These are phyloP conservation scores for Verticillium nonalfalfae DNA, from an alignment of 2,329 filamentous ascomycete species.

Conservation along the genomic window DNA sequence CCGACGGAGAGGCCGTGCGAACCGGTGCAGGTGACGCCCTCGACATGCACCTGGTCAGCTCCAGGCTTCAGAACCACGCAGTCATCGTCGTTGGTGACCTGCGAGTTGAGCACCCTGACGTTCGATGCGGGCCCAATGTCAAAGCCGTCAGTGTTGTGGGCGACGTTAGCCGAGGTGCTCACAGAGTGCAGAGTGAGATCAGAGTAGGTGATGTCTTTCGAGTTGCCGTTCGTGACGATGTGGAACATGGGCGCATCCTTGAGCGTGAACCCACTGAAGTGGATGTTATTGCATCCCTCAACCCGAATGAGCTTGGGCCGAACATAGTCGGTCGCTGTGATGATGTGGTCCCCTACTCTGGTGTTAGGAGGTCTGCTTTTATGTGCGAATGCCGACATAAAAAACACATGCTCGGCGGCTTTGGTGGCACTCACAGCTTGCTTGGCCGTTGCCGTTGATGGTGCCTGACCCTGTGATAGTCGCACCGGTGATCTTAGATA, in stretches of 20 bases:
- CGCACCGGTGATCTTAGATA: slow-evolving; percentile 27
- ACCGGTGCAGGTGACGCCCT: slow-evolving; percentile 34
- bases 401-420: neutral
- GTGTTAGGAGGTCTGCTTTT: neutral
- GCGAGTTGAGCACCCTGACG: slow-evolving; percentile 26
- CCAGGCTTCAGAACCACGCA: slow-evolving; percentile 38
- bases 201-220: slow-evolving; percentile 26
- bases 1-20: slow-evolving; percentile 41
- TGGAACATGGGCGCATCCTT: slow-evolving; percentile 40
- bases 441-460: slow-evolving; percentile 40
- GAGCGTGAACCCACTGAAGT: slow-evolving; percentile 26
- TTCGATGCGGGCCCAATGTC: slow-evolving; percentile 29
- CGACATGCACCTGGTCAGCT: slow-evolving; percentile 29
- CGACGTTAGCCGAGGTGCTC: slow-evolving; percentile 26
- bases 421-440: slow-evolving; percentile 16
- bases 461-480: slow-evolving; percentile 32
- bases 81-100: slow-evolving; percentile 34
- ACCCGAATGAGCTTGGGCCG: slow-evolving; percentile 35
- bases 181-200: slow-evolving; percentile 28
- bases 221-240: slow-evolving; percentile 27
- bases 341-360: slow-evolving; percentile 25
- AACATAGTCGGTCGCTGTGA: slow-evolving; percentile 24
- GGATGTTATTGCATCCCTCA: slow-evolving; percentile 25
- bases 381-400: no score
- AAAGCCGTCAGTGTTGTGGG: slow-evolving; percentile 37